Evolutionary conservation across 2,329 filamentous ascomycete genomes (phyloP).

Genomic region (Neopestalotiopsis clavispora): DNA sequence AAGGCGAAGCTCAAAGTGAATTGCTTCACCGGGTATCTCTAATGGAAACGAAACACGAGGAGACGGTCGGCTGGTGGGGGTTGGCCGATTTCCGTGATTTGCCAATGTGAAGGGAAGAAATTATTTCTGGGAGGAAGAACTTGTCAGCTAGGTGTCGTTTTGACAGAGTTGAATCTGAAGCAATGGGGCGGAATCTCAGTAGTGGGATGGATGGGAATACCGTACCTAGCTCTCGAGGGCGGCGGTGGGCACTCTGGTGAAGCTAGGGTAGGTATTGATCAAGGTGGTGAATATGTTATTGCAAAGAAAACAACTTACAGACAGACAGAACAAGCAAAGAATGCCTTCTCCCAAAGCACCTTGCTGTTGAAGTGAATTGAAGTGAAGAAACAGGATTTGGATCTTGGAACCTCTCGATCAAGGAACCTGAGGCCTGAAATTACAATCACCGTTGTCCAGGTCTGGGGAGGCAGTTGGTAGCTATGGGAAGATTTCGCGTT

Average conservation of each 20-base stretch:
- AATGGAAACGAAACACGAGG: constrained; percentile 10
- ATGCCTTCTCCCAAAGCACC: constrained; percentile 14
- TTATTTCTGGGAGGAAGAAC: constrained; percentile 7
- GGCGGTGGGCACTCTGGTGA: not conserved
- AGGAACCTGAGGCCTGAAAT: constrained; percentile 2
- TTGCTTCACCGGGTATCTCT: constrained; percentile 19
- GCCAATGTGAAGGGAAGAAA: constrained; percentile 2
- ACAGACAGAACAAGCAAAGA: constrained; percentile 4
- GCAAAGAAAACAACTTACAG: constrained; percentile 2
- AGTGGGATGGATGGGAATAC: constrained; percentile 11
- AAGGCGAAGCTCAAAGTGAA: constrained; percentile 7
- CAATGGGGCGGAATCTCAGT: not conserved
- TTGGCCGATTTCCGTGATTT: constrained; percentile 4
- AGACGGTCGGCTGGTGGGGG: constrained; percentile 10
- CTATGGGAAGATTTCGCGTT: constrained; percentile 13
- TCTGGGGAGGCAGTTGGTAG: constrained; percentile 13
- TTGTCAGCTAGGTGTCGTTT: constrained; percentile 2
- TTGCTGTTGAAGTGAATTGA: constrained; percentile 1
- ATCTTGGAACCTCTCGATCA: not conserved
- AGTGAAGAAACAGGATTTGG: not conserved
- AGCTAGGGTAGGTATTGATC: not conserved
- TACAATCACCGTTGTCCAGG: not conserved
- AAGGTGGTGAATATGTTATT: constrained; percentile 1
- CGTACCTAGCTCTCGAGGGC: not conserved
- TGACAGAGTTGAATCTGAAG: not conserved